phyloP scores from a whole-genome alignment of 169 alveolate genomes.

The Eimeria zaria region DNA sequence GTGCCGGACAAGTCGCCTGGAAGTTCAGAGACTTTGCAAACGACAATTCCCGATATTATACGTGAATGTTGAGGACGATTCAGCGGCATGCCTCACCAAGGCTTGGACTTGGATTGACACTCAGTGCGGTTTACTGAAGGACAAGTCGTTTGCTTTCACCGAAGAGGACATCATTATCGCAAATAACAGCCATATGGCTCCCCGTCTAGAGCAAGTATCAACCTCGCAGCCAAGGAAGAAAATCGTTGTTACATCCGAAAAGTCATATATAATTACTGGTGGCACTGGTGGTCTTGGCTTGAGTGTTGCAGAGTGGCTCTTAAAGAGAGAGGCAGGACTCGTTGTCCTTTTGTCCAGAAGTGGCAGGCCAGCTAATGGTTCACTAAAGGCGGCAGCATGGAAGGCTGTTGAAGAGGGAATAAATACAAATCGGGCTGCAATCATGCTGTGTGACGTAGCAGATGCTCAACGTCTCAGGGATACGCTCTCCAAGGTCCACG shows the following conservation, averaged over 20 bases:
- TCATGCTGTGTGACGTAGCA: slow-evolving; percentile 65
- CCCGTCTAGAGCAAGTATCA: slow-evolving; percentile 19
- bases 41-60: background rate
- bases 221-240: background rate
- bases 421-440: background rate
- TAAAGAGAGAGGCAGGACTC: slow-evolving; percentile 85
- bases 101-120: slow-evolving; percentile 34
- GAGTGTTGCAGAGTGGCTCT: slow-evolving; percentile 86
- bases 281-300: slow-evolving; percentile 88
- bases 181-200: background rate
- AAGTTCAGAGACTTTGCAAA: slow-evolving; percentile 61
- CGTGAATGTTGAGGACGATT: slow-evolving; percentile 36
- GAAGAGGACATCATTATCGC: slow-evolving; percentile 56
- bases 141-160: background rate
- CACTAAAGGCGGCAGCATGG: slow-evolving; percentile 21
- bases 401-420: slow-evolving; percentile 50
- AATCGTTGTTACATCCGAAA: background rate
- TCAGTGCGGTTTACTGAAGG: background rate
- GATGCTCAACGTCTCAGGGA: background rate
- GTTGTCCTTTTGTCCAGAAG: slow-evolving; percentile 76
- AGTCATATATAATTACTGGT: slow-evolving; percentile 84
- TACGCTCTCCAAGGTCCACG: background rate
- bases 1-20: slow-evolving; percentile 89
- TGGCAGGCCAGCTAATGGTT: slow-evolving; percentile 36
- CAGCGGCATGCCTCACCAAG: background rate